Percentiles rank a stretch among this genome's conserved stretches.
Evolutionary conservation across 257 asterid species (phyloP).

Genomic region (Scutellaria baicalensis): DNA sequence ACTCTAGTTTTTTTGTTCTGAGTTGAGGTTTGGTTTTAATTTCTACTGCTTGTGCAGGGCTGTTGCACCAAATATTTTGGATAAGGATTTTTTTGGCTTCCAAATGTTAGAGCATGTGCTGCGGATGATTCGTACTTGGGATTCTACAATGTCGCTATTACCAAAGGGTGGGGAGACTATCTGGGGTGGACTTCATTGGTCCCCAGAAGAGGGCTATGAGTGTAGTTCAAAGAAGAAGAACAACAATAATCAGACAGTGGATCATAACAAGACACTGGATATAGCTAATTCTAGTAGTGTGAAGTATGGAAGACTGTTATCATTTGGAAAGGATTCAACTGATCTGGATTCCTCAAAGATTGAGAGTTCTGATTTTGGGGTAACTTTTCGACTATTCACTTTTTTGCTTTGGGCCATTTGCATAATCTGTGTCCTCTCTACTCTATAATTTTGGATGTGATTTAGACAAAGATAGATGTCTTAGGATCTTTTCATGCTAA

Average conservation of each 20-base stretch:
- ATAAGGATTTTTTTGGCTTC: slow-evolving; percentile 57
- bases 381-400: slow-evolving; percentile 26
- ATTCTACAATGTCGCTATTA: slow-evolving; percentile 76
- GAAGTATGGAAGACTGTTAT: slow-evolving; percentile 59
- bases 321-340: slow-evolving; percentile 64
- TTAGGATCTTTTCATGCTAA: not conserved
- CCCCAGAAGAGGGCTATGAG: slow-evolving; percentile 66
- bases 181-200: slow-evolving; percentile 86
- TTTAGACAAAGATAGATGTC: not conserved
- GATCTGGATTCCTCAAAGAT: slow-evolving; percentile 51
- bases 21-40: not conserved
- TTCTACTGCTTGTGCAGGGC: slow-evolving; percentile 39
- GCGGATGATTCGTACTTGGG: slow-evolving; percentile 87
- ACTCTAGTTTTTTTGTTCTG: not conserved
- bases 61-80: slow-evolving; percentile 59
- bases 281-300: slow-evolving; percentile 16
- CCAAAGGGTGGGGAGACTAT: slow-evolving; percentile 79
- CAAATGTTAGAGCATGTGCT: slow-evolving; percentile 68
- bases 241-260: slow-evolving; percentile 25
- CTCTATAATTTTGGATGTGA: not conserved
- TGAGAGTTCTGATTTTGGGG: slow-evolving; percentile 55
- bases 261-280: slow-evolving; percentile 21
- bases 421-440: not conserved
- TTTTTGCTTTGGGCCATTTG: not conserved
- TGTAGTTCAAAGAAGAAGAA: slow-evolving; percentile 43